These are phyloP conservation scores for Aspergillus bridgeri DNA, from an alignment of 495 filamentous ascomycete genomes.

Conservation along the genomic window DNA sequence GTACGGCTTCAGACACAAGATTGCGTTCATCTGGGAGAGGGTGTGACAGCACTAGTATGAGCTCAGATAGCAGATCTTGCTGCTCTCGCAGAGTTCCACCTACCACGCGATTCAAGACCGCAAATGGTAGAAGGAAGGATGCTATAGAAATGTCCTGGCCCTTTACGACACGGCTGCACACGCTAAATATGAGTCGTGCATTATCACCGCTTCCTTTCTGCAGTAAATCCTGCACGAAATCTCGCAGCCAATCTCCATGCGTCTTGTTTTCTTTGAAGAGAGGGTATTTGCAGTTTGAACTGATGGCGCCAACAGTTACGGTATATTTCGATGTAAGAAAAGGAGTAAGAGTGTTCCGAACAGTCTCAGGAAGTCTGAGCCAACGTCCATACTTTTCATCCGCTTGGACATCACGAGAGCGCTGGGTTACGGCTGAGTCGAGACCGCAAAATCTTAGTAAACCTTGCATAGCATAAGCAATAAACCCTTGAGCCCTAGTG, in stretches of 20 bases:
- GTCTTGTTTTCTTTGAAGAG: conserved; percentile 59
- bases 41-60: conserved; percentile 63
- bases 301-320: conserved; percentile 54
- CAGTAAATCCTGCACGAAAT: conserved; percentile 76
- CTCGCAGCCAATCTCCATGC: conserved; percentile 79
- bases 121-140: conserved; percentile 82
- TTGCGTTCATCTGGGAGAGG: conserved; percentile 53
- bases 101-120: conserved; percentile 73
- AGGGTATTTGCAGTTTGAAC: conserved; percentile 64
- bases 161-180: conserved; percentile 73
- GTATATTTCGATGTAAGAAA: conserved; percentile 80
- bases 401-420: conserved; percentile 48
- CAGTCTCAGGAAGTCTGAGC: conserved; percentile 66
- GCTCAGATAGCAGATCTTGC: conserved; percentile 64
- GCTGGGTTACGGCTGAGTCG: conserved; percentile 51
- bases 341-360: conserved; percentile 76
- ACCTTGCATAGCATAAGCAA: conserved; percentile 92
- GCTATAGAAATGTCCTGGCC: conserved; percentile 79
- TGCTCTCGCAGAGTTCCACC: conserved; percentile 62
- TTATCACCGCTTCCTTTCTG: conserved; percentile 67
- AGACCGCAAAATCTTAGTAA: conserved; percentile 74
- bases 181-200: conserved; percentile 69
- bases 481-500: conserved; percentile 79
- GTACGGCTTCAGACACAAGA: conserved; percentile 62
- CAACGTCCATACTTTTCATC: conserved; percentile 65